A percentile compares a stretch with the other conserved stretches of the same genome.
Evolutionary conservation across 139 green algal genomes (phyloP).

Genomic region (Eudorina sp.): DNA sequence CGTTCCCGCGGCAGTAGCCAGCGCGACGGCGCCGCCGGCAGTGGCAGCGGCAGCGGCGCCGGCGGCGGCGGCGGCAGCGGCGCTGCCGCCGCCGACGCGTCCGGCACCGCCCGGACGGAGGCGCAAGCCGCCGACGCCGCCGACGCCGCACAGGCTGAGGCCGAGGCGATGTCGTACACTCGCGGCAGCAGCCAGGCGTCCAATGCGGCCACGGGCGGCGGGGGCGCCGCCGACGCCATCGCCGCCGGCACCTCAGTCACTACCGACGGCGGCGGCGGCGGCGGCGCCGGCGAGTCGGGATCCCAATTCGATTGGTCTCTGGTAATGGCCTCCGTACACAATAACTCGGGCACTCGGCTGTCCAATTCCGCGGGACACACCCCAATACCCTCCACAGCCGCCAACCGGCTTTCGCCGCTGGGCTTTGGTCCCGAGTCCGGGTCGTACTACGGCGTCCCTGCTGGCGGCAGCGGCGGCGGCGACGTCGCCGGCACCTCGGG

Average conservation of each 20-base stretch:
- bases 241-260: neutral
- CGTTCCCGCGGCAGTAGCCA: neutral
- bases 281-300: neutral
- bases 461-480: constrained; percentile 2
- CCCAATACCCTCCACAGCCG: constrained; percentile 10
- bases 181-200: neutral
- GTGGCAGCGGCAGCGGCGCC: neutral
- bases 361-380: constrained; percentile 21
- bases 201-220: neutral
- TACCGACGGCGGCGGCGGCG: neutral
- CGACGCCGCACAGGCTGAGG: neutral
- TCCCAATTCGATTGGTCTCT: constrained; percentile 29
- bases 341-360: neutral
- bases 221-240: neutral
- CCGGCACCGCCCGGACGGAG: too few relatives aligned
- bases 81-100: neutral
- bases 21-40: neutral
- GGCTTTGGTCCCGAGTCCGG: neutral
- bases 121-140: neutral
- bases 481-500: neutral
- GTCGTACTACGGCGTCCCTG: neutral
- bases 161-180: neutral
- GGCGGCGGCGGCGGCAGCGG: neutral
- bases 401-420: neutral
- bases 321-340: constrained; percentile 14